A percentile compares a stretch with the other conserved stretches of the same genome.
Evolutionary conservation across 2,329 filamentous ascomycete genomes (phyloP).

Genomic region (Colletotrichum lindemuthianum): DNA sequence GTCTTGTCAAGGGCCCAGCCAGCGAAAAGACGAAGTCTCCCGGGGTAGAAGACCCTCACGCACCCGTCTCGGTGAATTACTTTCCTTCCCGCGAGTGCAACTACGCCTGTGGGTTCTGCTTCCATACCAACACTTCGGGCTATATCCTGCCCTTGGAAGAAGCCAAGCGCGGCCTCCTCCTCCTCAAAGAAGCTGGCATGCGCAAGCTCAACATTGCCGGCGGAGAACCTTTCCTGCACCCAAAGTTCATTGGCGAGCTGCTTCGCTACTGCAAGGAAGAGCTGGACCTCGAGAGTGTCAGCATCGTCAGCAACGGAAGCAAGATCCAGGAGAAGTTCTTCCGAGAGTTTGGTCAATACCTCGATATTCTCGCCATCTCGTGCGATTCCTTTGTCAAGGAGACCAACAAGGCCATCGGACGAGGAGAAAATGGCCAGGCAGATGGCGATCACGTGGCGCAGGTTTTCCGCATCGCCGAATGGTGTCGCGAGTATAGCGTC

Average conservation of each 20-base stretch:
- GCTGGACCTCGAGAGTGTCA: constrained; percentile 59
- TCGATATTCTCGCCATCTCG: constrained; percentile 65
- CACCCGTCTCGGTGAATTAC: constrained; percentile 36
- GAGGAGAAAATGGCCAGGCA: constrained; percentile 44
- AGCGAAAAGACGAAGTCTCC: constrained; percentile 1
- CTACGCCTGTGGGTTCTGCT: constrained; percentile 61
- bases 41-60: constrained; percentile 2
- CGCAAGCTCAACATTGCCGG: constrained; percentile 66
- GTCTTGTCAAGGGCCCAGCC: neutral
- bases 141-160: constrained; percentile 51
- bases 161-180: constrained; percentile 54
- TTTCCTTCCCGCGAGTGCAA: constrained; percentile 35
- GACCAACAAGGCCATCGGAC: constrained; percentile 62
- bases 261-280: constrained; percentile 58
- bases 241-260: constrained; percentile 53
- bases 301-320: constrained; percentile 65
- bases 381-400: constrained; percentile 63
- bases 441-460: constrained; percentile 56
- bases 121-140: constrained; percentile 63
- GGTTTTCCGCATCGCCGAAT: constrained; percentile 53
- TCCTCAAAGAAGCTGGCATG: constrained; percentile 62
- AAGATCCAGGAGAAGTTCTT: constrained; percentile 56
- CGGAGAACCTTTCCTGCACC: constrained; percentile 64
- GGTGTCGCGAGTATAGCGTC: constrained; percentile 58
- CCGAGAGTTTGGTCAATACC: constrained; percentile 49